A percentile compares a stretch with the other conserved stretches of the same genome.
phyloP scores from a whole-genome alignment of 1,284 basidiomycete species.

The Leccinum pachyderme region DNA sequence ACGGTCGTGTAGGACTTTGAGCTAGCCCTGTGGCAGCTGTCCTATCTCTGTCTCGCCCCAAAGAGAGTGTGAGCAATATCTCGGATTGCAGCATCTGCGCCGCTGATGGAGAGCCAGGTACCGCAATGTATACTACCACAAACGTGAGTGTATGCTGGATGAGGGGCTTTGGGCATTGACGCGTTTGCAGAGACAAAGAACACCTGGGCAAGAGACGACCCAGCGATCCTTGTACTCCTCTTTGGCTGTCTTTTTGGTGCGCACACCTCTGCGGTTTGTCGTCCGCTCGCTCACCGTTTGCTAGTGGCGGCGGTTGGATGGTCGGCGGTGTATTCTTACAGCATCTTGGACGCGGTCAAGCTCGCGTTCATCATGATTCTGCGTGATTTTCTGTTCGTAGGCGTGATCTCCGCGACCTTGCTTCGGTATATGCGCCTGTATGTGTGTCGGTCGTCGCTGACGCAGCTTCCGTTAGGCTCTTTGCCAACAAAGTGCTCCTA shows the following conservation, averaged over 20 bases:
- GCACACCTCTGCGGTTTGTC: constrained; percentile 15
- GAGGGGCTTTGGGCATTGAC: background rate
- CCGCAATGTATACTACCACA: constrained; percentile 90
- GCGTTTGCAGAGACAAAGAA: constrained; percentile 85
- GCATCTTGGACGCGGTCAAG: constrained; percentile 52
- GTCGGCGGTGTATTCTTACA: constrained; percentile 79
- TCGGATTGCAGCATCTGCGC: constrained; percentile 1
- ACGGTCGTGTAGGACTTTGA: constrained; percentile 79
- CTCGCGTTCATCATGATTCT: constrained; percentile 80
- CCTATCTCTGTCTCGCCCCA: constrained; percentile 87
- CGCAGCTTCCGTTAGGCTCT: constrained; percentile 47
- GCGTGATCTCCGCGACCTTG: constrained; percentile 70
- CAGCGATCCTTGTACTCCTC: constrained; percentile 86
- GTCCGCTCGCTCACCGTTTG: background rate
- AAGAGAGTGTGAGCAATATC: constrained; percentile 75
- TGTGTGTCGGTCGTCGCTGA: background rate
- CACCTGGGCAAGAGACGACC: constrained; percentile 94
- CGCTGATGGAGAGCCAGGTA: constrained; percentile 50
- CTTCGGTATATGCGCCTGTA: constrained; percentile 57
- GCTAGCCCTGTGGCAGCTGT: constrained; percentile 90
- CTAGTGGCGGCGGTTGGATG: constrained; percentile 78
- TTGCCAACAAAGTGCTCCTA: constrained; percentile 69
- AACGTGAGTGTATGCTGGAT: constrained; percentile 48
- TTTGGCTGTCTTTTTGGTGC: constrained; percentile 72
- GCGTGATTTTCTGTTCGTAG: constrained; percentile 82